Percentiles rank a stretch among this genome's conserved stretches.
phyloP scores from a whole-genome alignment of 768 basidiomycete species.

The Podaxis rugospora region DNA sequence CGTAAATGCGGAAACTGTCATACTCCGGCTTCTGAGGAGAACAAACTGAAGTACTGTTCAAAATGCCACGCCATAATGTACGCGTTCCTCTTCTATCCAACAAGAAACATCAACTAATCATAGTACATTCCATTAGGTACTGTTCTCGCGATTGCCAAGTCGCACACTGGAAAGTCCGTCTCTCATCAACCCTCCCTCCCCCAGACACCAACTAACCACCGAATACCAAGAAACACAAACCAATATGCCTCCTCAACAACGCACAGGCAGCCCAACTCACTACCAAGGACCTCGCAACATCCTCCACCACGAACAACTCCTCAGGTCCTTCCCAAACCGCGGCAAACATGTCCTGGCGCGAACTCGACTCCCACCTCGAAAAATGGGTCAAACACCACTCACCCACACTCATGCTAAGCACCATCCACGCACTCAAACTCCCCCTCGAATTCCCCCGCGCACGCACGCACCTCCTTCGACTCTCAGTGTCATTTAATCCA shows the following conservation, averaged over 20 bases:
- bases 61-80: background rate
- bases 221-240: conserved; percentile 12
- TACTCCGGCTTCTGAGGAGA: background rate
- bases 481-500: conserved; percentile 7
- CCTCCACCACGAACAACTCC: background rate
- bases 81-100: background rate
- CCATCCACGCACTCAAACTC: conserved; percentile 25
- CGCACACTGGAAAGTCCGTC: conserved; percentile 14
- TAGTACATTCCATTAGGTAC: conserved; percentile 8
- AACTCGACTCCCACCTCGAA: conserved; percentile 26
- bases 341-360: conserved; percentile 14
- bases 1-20: background rate
- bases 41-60: background rate
- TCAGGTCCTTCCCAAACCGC: conserved; percentile 18
- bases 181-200: background rate
- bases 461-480: conserved; percentile 12
- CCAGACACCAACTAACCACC: background rate
- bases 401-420: conserved; percentile 23
- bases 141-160: conserved; percentile 16
- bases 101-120: background rate
- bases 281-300: background rate
- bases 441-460: conserved; percentile 20
- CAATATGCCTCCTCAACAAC: conserved; percentile 10
- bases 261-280: conserved; percentile 9
- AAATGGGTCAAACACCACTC: conserved; percentile 28